Base-by-base conservation (phyloP, 805 yeast species). In the Kuraishia floccosa region DNA sequence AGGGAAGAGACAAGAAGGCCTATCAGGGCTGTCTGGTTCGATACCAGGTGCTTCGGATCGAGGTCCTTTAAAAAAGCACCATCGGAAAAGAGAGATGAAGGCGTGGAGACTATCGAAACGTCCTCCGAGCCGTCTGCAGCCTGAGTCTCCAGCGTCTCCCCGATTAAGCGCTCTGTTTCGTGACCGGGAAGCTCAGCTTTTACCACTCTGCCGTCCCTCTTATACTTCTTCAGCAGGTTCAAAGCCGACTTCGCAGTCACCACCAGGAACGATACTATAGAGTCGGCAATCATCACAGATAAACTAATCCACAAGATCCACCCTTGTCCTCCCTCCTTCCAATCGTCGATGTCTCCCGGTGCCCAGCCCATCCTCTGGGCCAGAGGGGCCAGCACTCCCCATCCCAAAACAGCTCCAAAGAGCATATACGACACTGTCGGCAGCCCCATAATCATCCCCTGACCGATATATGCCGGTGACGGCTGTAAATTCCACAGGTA, bases 381-480 rank as follows among this genome's bases (percentile, higher is more conserved):
- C 35, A 83, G 35, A 3, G 96, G 96, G 0, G 91, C 89, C n/a
- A 89, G 57, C 1, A 89, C 55, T 0, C 72, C 94, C 98, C 98
- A 89, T 0, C 98, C 98, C 4, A 87, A 46, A 1, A 89, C 39
- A 15, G 94, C 76, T 3, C 98, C 98, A 41, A 85, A 67, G 25
- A 89, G 56, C 98, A 89, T 89, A 39, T 86, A 81, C 7, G 84
- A 65, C 0, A 86, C 93, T 0, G 97, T 86, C 2, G 87, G 83
- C 6, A 86, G 58, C 0, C 98, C 98, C 98, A 89, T 89, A 35
- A 89, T 89, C 25, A 91, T 85, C 4, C 98, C 98, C 54, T 89
- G 98, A 3, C 98, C 98, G 22, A 91, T 69, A 49, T 89, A 89
- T 0, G 97, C 97, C 0, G 98, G 98, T 1, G 96, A 85, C 0